These are phyloP conservation scores for Golubevia sp. DNA, from an alignment of 1,284 basidiomycete genomes.

Conservation along the genomic window DNA sequence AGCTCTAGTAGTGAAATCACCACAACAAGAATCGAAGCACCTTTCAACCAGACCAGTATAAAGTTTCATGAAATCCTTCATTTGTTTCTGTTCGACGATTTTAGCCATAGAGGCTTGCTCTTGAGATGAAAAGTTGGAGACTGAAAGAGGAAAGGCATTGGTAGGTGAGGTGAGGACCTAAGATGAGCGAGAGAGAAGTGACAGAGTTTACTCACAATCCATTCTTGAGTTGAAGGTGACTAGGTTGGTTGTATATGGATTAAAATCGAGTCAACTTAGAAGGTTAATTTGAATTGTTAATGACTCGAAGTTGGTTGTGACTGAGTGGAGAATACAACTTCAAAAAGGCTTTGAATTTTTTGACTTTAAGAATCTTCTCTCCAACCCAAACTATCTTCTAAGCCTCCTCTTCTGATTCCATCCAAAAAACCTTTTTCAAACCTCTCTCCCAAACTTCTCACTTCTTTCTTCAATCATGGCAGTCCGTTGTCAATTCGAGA, in stretches of 20 bases:
- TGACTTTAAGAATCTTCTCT: no score
- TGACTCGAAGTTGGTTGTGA: background rate
- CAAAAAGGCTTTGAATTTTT: no score
- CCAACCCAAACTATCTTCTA: no score
- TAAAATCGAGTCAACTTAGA: background rate
- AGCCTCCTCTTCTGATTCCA: background rate
- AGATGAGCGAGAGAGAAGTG: background rate
- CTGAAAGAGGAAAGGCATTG: constrained; percentile 15
- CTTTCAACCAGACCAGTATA: constrained; percentile 1
- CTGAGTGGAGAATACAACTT: background rate
- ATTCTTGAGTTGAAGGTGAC: background rate
- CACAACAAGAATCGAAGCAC: background rate
- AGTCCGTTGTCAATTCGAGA: constrained; percentile 74
- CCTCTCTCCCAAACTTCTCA: background rate
- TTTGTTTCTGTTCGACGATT: constrained; percentile 53
- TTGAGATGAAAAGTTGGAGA: constrained; percentile 46
- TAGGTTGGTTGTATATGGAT: background rate
- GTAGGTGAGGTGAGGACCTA: constrained; percentile 8
- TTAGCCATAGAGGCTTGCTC: constrained; percentile 56
- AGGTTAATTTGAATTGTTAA: no score
- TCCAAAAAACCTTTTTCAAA: background rate
- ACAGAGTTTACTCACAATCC: constrained; percentile 21
- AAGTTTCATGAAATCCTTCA: background rate
- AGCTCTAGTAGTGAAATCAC: background rate
- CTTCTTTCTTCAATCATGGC: constrained; percentile 19